Conservation (phyloP, 495 filamentous ascomycete genomes). For the Amorphotheca resinae region DNA sequence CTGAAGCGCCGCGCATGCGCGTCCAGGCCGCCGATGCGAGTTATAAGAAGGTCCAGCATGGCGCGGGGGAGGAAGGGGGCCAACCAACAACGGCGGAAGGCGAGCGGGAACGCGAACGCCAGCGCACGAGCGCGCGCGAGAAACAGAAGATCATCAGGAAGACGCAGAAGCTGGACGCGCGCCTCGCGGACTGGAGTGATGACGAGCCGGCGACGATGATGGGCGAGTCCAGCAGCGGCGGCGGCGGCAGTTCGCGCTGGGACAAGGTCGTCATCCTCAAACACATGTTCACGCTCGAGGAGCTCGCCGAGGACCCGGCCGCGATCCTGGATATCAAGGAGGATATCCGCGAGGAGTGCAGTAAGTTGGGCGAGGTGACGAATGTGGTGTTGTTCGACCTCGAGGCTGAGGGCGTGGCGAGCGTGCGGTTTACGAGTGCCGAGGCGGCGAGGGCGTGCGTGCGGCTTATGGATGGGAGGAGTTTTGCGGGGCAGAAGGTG, state of each 20-base stretch:
- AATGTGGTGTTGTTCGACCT: conserved; percentile 84
- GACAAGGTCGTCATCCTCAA: conserved; percentile 80
- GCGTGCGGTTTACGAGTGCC: conserved; percentile 58
- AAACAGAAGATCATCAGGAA: conserved; percentile 82
- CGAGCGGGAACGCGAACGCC: conserved; percentile 34
- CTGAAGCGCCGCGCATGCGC: conserved; percentile 50
- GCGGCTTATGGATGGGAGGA: conserved; percentile 64
- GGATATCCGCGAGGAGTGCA: conserved; percentile 83
- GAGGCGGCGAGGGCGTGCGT: conserved; percentile 66
- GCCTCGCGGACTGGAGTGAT: conserved; percentile 88
- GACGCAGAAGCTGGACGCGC: conserved; percentile 77
- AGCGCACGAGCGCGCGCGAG: conserved; percentile 47
- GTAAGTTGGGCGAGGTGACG: conserved; percentile 75
- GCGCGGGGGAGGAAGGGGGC: conserved; percentile 12
- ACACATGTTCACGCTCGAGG: conserved; percentile 85
- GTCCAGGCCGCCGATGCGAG: conserved; percentile 78
- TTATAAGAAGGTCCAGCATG: conserved; percentile 57
- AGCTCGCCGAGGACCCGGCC: conserved; percentile 74
- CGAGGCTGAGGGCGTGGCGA: conserved; percentile 78
- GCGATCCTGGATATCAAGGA: conserved; percentile 85
- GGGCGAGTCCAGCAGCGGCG: conserved; percentile 22
- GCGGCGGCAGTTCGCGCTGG: conserved; percentile 46
- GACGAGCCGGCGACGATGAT: conserved; percentile 45
- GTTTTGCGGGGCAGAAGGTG: conserved; percentile 50
- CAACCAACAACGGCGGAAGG: no score